Evolutionary conservation across 495 filamentous ascomycete species (phyloP), one percentile per base, ranked within the genome.

Genomic region (Aspergillus leporis): DNA sequence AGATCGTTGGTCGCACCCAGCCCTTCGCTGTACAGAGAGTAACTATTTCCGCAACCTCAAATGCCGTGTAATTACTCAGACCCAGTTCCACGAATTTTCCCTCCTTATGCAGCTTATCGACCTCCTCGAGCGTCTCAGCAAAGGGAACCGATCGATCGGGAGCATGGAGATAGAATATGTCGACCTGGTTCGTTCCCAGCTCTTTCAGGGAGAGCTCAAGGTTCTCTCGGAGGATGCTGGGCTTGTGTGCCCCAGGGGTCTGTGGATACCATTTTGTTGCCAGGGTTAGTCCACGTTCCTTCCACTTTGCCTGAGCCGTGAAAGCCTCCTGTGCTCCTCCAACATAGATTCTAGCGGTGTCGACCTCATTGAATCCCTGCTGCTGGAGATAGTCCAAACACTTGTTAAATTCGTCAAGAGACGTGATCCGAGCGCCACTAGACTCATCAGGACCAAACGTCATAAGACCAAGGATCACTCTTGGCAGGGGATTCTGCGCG

Each of bases 91-190:
- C 85, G 68, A 97, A 97, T 66, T 93, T 96, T 47, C 93, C 92
- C 60, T 89, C 84, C 72, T 91, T 90, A 75, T 96, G 90, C 51
- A 95, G 73, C 69, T 91, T 80, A 71, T 97, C 84, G 57, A 91
- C 82, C 40, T 84, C 88, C 57, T 85, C 78, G 31, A 96, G 81
- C 0, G 93, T 93, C 62, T 93, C 89, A 4, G 84, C 83, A 65
- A 95, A 96, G 10, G 89, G 89, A 4, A 86, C 83, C 0, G 81
- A 83, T 8, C 91, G 84, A 70, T 97, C 92, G 4, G 93, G 81
- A 4, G 91, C 91, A 71, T 97, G 93, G 9, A 97, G 79, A 61
- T 96, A 96, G 72, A 90, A 89, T 51, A 96, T 90, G 68, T 98
- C 93, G 0, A 97, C 89, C 50, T 76, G 79, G 48, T 95, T 84